These are phyloP conservation scores for Solanum pinnatisectum DNA, from an alignment of 257 asterid genomes.

Conservation along the genomic window DNA sequence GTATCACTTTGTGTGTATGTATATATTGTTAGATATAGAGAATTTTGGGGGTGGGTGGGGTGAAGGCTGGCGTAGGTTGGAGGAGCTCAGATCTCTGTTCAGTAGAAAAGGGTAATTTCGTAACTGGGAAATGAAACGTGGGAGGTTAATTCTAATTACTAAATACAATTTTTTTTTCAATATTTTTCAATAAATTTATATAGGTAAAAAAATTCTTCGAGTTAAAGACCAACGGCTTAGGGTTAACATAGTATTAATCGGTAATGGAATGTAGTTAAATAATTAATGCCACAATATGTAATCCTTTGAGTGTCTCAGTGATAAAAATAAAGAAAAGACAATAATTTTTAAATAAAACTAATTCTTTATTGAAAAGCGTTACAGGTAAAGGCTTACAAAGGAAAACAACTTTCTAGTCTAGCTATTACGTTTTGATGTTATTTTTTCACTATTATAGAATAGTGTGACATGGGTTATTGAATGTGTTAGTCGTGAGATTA, in stretches of 20 bases:
- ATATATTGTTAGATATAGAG: neutral
- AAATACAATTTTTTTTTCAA: no score
- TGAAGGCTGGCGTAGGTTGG: neutral
- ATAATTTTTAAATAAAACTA: no score
- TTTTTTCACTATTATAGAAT: no score
- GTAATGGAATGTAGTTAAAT: no score
- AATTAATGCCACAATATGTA: no score
- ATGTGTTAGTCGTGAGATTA: neutral
- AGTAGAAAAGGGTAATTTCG: neutral
- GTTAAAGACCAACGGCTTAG: no score
- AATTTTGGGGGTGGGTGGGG: neutral
- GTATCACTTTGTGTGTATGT: neutral
- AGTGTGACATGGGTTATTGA: no score
- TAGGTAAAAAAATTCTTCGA: neutral
- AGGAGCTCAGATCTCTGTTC: neutral
- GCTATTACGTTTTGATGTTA: neutral
- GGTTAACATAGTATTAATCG: no score
- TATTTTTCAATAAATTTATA: neutral
- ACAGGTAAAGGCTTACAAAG: neutral
- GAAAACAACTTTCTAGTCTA: no score
- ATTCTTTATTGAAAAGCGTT: no score
- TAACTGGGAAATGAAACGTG: neutral
- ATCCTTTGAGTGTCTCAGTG: neutral
- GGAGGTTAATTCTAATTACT: neutral
- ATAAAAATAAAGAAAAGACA: rapidly evolving